phyloP scores from a whole-genome alignment of 83 land plant species.

The Picea abies region DNA sequence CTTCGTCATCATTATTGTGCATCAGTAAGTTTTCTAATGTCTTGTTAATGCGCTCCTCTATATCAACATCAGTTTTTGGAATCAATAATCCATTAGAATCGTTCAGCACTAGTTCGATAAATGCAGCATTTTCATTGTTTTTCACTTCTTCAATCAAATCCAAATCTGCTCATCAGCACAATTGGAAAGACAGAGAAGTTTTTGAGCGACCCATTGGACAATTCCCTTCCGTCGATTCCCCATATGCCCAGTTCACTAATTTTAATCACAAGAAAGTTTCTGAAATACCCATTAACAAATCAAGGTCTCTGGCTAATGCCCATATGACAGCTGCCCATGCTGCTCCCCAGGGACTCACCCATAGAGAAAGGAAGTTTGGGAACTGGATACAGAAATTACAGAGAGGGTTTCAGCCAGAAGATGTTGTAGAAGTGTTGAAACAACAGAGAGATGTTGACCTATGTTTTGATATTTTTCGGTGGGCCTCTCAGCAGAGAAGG shows the following conservation, averaged over 20 bases:
- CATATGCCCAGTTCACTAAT: too few species aligned
- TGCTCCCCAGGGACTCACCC: not conserved
- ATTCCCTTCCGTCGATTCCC: too few species aligned
- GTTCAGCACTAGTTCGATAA: not conserved
- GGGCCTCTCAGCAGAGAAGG: constrained; percentile 25
- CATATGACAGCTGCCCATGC: not conserved
- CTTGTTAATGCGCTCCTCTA: not conserved
- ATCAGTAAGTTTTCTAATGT: not conserved
- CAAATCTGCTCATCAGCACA: not conserved
- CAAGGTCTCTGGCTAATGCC: not conserved
- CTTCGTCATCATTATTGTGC: not conserved
- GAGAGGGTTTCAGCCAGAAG: constrained; percentile 5
- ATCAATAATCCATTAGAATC: not conserved
- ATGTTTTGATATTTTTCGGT: constrained; percentile 19
- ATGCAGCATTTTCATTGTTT: not conserved
- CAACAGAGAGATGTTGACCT: not conserved
- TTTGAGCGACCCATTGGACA: too few species aligned
- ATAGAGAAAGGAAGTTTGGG: not conserved
- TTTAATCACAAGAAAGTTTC: too few species aligned
- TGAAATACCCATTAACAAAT: not conserved
- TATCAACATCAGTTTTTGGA: not conserved
- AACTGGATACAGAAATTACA: not conserved
- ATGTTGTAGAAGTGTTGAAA: not conserved
- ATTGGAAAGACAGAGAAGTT: not conserved
- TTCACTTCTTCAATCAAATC: not conserved